Evolutionary conservation across 2,329 filamentous ascomycete species (phyloP).

Genomic region (Alternaria sp.): DNA sequence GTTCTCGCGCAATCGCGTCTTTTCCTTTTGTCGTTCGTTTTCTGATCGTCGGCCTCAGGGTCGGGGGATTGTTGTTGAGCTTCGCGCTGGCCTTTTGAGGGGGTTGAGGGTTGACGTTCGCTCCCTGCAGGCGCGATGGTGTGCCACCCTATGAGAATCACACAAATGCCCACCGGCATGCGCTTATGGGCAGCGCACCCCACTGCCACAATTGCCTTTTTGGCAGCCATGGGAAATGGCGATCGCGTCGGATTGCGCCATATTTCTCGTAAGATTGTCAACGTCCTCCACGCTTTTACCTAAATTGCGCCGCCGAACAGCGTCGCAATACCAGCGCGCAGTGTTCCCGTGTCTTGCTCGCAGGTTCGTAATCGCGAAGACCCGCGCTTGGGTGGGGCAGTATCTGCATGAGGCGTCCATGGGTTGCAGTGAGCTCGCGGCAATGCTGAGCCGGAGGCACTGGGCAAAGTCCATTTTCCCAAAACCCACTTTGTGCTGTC

Average conservation of each 20-base stretch:
- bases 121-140: constrained; percentile 30
- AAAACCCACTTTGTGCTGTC: neutral
- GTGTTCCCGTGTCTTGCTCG: neutral
- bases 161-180: constrained; percentile 25
- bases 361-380: constrained; percentile 4
- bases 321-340: neutral
- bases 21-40: constrained; percentile 7
- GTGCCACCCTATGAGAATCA: constrained; percentile 40
- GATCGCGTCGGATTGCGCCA: constrained; percentile 32
- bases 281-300: constrained; percentile 32
- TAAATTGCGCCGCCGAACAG: constrained; percentile 14
- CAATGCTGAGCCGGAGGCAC: neutral
- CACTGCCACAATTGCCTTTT: constrained; percentile 23
- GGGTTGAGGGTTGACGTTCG: constrained; percentile 26
- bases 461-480: neutral
- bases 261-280: constrained; percentile 16
- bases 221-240: constrained; percentile 15
- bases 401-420: neutral
- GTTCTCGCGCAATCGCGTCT: constrained; percentile 13
- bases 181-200: constrained; percentile 27
- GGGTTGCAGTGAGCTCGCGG: neutral
- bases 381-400: neutral
- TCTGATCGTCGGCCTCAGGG: neutral
- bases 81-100: constrained; percentile 18
- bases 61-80: constrained; percentile 23